Conservation (phyloP, 352 stramenopile genomes). For the Phytopythium vexans region DNA sequence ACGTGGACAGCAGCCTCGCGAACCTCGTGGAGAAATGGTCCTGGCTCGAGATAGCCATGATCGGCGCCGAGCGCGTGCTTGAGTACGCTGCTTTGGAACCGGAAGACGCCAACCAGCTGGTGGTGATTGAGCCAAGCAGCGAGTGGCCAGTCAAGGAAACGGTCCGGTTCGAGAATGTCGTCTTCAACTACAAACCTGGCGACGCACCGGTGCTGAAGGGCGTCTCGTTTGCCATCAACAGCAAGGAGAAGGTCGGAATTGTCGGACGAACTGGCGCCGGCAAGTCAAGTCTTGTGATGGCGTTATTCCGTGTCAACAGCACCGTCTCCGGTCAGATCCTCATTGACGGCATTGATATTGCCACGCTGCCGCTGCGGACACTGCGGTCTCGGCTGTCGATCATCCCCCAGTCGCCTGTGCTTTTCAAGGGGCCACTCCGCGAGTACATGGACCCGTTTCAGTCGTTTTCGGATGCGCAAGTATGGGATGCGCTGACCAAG, state of each 20-base stretch:
- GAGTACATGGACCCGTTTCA: constrained; percentile 89
- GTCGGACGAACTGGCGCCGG: constrained; percentile 85
- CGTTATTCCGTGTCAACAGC: constrained; percentile 73
- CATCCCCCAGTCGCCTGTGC: constrained; percentile 91
- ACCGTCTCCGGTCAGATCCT: constrained; percentile 80
- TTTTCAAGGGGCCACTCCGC: constrained; percentile 90
- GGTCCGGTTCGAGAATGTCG: constrained; percentile 69
- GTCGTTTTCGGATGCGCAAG: constrained; percentile 1
- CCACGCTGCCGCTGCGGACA: constrained; percentile 63
- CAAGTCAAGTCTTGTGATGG: constrained; percentile 67
- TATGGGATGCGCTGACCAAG: constrained; percentile 25
- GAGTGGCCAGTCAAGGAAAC: constrained; percentile 51
- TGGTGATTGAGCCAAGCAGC: constrained; percentile 1
- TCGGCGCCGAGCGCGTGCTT: too few relatives aligned
- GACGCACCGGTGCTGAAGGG: constrained; percentile 34
- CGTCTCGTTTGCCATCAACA: constrained; percentile 55
- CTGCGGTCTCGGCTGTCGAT: constrained; percentile 81
- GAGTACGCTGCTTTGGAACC: too few relatives aligned
- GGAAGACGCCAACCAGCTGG: constrained; percentile 12
- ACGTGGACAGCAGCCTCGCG: too few relatives aligned
- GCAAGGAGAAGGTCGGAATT: constrained; percentile 81
- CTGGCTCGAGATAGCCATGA: too few relatives aligned
- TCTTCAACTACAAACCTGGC: constrained; percentile 46
- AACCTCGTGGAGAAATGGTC: too few relatives aligned
- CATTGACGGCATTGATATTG: constrained; percentile 86